A percentile compares a stretch with the other conserved stretches of the same genome.
These are phyloP conservation scores for Penstemon newberryi DNA, from an alignment of 257 asterid genomes.

Conservation along the genomic window DNA sequence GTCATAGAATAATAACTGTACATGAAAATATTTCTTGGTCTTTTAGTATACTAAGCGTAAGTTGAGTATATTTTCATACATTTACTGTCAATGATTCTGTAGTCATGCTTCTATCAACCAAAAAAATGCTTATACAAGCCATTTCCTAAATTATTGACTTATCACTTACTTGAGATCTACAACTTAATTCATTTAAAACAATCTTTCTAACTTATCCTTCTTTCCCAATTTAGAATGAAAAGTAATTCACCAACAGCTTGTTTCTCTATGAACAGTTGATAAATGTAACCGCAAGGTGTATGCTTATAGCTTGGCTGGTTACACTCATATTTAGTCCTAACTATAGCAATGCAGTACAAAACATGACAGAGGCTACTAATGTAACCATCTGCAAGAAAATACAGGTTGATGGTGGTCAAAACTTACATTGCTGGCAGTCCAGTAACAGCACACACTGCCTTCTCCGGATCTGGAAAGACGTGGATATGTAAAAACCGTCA, in stretches of 20 bases:
- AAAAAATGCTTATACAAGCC: neutral
- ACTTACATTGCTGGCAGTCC: constrained; percentile 84
- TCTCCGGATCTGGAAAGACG: constrained; percentile 70
- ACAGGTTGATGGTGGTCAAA: neutral
- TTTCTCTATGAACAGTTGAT: too few species aligned
- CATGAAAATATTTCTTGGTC: neutral
- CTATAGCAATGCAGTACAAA: neutral
- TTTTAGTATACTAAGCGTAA: constrained; percentile 12
- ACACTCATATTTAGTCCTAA: neutral
- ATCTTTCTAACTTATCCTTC: too few species aligned
- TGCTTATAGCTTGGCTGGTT: neutral
- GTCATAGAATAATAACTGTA: constrained; percentile 2
- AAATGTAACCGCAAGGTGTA: too few species aligned
- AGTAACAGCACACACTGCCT: constrained; percentile 76
- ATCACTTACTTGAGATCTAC: neutral
- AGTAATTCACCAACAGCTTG: too few species aligned
- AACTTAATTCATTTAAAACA: constrained; percentile 12
- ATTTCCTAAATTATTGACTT: neutral
- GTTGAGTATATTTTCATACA: too few species aligned
- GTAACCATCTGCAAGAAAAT: neutral
- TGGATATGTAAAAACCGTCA: constrained; percentile 26
- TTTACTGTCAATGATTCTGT: too few species aligned
- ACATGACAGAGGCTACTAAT: constrained; percentile 10
- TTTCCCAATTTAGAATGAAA: too few species aligned
- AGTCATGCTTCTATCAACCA: constrained; percentile 17